Evolutionary conservation across 768 basidiomycete species (phyloP).

Genomic region (Amanita rimosa): DNA sequence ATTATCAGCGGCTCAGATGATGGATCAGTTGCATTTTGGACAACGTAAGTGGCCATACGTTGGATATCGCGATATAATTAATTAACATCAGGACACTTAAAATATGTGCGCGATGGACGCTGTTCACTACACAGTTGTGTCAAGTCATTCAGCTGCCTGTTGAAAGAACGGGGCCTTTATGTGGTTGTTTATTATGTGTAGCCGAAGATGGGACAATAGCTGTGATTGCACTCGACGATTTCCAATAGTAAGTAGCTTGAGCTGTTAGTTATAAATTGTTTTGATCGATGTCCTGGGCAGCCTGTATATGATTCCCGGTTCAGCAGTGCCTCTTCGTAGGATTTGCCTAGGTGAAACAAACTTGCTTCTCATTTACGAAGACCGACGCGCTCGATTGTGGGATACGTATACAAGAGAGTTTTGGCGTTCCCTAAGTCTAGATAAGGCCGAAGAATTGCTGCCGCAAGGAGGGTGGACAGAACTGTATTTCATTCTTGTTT

Average conservation of each 20-base stretch:
- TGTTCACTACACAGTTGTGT: conserved; percentile 57
- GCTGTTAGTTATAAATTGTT: background rate
- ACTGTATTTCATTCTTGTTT: conserved; percentile 31
- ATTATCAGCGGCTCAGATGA: conserved; percentile 71
- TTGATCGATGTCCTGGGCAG: conserved; percentile 24
- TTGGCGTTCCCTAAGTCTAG: conserved; percentile 66
- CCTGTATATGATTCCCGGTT: conserved; percentile 72
- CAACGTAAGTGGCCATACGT: conserved; percentile 35
- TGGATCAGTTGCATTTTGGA: conserved; percentile 71
- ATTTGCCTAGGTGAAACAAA: conserved; percentile 61
- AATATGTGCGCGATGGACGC: conserved; percentile 58
- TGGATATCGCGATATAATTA: background rate
- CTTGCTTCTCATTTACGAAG: conserved; percentile 64
- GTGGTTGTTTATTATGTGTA: conserved; percentile 61
- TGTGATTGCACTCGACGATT: conserved; percentile 60
- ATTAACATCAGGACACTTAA: conserved; percentile 40
- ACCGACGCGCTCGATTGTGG: conserved; percentile 78
- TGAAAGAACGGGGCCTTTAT: conserved; percentile 42
- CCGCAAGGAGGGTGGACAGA: conserved; percentile 63
- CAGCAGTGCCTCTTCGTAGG: conserved; percentile 50
- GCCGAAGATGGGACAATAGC: conserved; percentile 76
- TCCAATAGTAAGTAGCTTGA: conserved; percentile 52
- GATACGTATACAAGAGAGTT: conserved; percentile 76
- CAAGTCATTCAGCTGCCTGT: conserved; percentile 46
- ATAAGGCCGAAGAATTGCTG: conserved; percentile 70